Conservation (phyloP, 1,139 yeast species). For the Diutina mesorugosa region DNA sequence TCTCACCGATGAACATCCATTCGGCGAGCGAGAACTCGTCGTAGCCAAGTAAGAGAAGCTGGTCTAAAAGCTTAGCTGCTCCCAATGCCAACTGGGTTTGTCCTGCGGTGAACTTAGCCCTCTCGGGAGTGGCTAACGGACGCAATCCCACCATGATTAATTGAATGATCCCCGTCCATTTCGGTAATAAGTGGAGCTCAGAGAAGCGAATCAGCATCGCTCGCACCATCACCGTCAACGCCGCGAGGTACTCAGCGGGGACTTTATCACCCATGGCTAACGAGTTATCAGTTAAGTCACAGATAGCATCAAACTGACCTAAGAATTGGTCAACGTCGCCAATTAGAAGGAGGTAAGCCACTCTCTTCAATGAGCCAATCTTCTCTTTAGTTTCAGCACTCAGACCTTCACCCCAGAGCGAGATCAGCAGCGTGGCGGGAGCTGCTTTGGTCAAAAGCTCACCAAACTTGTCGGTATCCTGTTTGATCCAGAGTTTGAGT, state of each 20-base stretch:
- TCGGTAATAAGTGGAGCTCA: conserved; percentile 49
- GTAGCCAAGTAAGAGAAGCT: conserved; percentile 47
- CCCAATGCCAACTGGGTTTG: conserved; percentile 35
- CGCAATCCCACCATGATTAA: conserved; percentile 35
- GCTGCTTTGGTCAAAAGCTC: neutral
- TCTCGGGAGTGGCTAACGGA: conserved; percentile 12
- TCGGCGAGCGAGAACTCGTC: conserved; percentile 76
- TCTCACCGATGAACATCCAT: conserved; percentile 73
- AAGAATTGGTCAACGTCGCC: neutral
- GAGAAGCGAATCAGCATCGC: conserved; percentile 50
- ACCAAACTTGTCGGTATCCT: neutral
- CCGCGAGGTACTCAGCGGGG: neutral
- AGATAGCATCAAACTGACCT: neutral
- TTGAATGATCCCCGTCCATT: conserved; percentile 61
- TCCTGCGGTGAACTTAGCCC: conserved; percentile 21
- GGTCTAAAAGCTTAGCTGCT: conserved; percentile 70
- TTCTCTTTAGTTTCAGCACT: neutral
- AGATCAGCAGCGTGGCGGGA: neutral
- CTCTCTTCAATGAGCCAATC: neutral
- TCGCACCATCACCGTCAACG: conserved; percentile 37
- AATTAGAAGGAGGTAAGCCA: neutral
- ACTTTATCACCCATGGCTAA: neutral
- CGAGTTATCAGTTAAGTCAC: neutral
- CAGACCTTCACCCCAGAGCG: conserved; percentile 1
- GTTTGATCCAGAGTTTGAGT: neutral